Evolutionary conservation across 2,329 filamentous ascomycete genomes (phyloP).

Genomic region (Exutisphaerella laricina): DNA sequence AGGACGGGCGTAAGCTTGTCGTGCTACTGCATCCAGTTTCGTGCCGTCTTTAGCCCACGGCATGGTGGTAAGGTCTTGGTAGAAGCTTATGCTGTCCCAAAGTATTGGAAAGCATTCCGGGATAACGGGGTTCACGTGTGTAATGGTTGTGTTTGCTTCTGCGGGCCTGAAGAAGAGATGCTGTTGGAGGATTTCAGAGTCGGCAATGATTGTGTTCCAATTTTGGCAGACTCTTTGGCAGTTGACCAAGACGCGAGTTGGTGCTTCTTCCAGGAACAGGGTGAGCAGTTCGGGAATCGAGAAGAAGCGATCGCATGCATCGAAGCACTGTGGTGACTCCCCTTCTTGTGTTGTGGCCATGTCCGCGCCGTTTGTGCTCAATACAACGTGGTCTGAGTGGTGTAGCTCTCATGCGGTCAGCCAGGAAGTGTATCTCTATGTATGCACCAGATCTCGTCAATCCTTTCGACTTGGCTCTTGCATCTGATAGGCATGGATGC

Average conservation of each 20-base stretch:
- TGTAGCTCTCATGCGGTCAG: too few species aligned
- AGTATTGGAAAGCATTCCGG: constrained; percentile 1
- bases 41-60: constrained; percentile 11
- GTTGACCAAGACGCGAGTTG: constrained; percentile 6
- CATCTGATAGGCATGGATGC: too few species aligned
- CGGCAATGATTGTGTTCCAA: constrained; percentile 8
- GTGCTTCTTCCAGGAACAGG: constrained; percentile 9
- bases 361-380: too few species aligned
- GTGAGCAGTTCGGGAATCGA: constrained; percentile 10
- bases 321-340: too few species aligned
- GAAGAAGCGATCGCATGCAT: constrained; percentile 14
- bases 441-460: too few species aligned
- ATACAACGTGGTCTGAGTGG: too few species aligned
- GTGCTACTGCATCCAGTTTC: neutral
- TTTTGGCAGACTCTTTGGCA: constrained; percentile 12
- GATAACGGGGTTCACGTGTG: constrained; percentile 3
- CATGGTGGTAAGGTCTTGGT: constrained; percentile 1
- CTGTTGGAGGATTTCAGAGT: constrained; percentile 7
- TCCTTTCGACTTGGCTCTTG: too few species aligned
- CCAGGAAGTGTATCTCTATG: too few species aligned
- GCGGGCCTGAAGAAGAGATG: constrained; percentile 7
- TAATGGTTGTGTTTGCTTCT: constrained; percentile 6
- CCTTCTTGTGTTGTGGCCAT: too few species aligned
- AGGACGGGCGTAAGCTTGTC: constrained; percentile 9
- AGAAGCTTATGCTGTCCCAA: neutral